A percentile compares a stretch with the other conserved stretches of the same genome.
Conservation (phyloP, 1,284 basidiomycete species). For the Tranzscheliella williamsii region DNA sequence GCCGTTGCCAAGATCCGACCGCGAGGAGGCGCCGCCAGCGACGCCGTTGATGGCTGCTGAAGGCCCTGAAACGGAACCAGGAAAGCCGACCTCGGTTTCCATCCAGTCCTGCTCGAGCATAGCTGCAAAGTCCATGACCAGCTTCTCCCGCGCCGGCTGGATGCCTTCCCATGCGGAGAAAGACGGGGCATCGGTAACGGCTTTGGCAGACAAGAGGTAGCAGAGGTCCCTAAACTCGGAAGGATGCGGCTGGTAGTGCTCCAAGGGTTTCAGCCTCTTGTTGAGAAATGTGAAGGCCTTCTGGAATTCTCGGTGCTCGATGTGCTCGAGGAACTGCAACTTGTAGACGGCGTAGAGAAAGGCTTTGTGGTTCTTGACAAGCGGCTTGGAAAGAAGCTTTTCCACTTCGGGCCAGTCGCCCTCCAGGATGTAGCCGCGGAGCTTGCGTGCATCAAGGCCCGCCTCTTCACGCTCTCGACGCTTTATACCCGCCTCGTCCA, state of each 20-base stretch:
- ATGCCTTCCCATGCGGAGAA: slow-evolving; percentile 65
- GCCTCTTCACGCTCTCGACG: slow-evolving; percentile 55
- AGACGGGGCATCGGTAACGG: slow-evolving; percentile 64
- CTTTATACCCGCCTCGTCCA: slow-evolving; percentile 61
- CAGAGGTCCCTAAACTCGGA: slow-evolving; percentile 65
- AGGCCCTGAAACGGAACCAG: too few relatives aligned
- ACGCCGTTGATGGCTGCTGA: slow-evolving; percentile 1
- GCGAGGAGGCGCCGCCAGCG: neutral
- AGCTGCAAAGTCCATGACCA: slow-evolving; percentile 58
- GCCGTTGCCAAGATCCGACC: neutral
- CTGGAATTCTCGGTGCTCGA: slow-evolving; percentile 64
- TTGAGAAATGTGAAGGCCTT: slow-evolving; percentile 65
- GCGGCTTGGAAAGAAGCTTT: slow-evolving; percentile 59
- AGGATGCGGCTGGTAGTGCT: slow-evolving; percentile 65
- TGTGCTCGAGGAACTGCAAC: slow-evolving; percentile 63
- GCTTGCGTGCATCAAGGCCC: slow-evolving; percentile 59
- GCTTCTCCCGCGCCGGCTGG: slow-evolving; percentile 61
- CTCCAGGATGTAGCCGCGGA: slow-evolving; percentile 63
- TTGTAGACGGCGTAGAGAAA: slow-evolving; percentile 62
- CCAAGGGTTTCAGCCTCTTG: slow-evolving; percentile 64
- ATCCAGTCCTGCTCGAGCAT: slow-evolving; percentile 54
- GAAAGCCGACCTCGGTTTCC: slow-evolving; percentile 37
- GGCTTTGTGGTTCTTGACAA: slow-evolving; percentile 64
- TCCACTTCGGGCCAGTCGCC: slow-evolving; percentile 64
- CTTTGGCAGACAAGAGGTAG: slow-evolving; percentile 62